Percentiles rank a stretch among this genome's conserved stretches.
Conservation (phyloP, 2,329 filamentous ascomycete genomes). For the Davidsoniella australis region DNA sequence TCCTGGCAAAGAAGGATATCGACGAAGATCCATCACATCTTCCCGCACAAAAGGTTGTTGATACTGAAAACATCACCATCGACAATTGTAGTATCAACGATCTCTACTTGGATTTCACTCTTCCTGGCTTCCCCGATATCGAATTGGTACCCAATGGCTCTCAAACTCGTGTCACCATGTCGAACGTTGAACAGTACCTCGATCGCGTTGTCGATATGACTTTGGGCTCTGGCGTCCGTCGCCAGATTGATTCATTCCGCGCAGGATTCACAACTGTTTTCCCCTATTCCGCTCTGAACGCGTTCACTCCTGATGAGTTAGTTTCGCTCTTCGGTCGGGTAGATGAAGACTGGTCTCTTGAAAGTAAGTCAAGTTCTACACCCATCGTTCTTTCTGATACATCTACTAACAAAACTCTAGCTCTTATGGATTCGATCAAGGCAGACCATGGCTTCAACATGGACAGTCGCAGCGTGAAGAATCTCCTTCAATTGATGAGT, state of each 20-base stretch:
- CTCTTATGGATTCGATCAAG: slow-evolving; percentile 95
- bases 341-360: slow-evolving; percentile 93
- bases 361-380: slow-evolving; percentile 48
- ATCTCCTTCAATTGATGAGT: slow-evolving; percentile 88
- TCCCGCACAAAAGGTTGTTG: slow-evolving; percentile 51
- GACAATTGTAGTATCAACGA: slow-evolving; percentile 72
- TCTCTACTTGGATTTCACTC: slow-evolving; percentile 79
- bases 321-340: slow-evolving; percentile 86
- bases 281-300: slow-evolving; percentile 77
- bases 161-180: slow-evolving; percentile 61
- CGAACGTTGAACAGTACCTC: slow-evolving; percentile 80
- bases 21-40: slow-evolving; percentile 53
- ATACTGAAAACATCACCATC: slow-evolving; percentile 52
- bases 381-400: neutral
- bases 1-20: slow-evolving; percentile 63
- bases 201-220: slow-evolving; percentile 86
- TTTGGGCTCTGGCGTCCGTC: slow-evolving; percentile 69
- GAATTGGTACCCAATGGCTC: slow-evolving; percentile 64
- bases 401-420: slow-evolving; percentile 27
- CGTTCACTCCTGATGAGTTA: slow-evolving; percentile 88
- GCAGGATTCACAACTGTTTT: slow-evolving; percentile 89
- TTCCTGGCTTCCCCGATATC: slow-evolving; percentile 78
- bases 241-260: slow-evolving; percentile 82
- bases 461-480: slow-evolving; percentile 90
- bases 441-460: slow-evolving; percentile 97